These are phyloP conservation scores for Epicoccum sorghinum DNA, from an alignment of 2,329 filamentous ascomycete genomes.

Conservation along the genomic window DNA sequence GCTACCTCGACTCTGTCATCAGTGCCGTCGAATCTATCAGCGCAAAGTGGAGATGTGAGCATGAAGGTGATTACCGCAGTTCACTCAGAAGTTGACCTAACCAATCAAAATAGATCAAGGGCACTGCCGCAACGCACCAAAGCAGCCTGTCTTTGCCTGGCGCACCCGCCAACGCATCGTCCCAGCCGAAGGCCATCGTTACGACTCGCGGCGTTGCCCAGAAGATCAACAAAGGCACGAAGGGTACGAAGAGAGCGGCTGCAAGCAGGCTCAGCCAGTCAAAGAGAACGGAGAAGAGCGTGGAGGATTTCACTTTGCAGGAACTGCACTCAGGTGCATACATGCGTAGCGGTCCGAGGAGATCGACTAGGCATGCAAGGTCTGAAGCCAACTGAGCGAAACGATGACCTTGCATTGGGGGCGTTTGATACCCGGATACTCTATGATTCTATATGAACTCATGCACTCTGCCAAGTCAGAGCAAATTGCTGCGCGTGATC, in stretches of 20 bases:
- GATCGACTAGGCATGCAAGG: constrained; percentile 1
- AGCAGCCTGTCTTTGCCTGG: neutral
- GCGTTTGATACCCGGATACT: constrained; percentile 4
- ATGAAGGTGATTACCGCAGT: neutral
- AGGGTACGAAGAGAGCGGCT: neutral
- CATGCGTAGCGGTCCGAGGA: constrained; percentile 1
- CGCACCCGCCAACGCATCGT: neutral
- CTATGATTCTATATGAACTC: neutral
- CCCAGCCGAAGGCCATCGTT: neutral
- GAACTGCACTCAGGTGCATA: constrained; percentile 5
- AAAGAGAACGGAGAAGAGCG: constrained; percentile 1
- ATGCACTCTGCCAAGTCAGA: constrained; percentile 48
- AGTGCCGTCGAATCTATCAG: constrained; percentile 1
- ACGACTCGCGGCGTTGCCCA: constrained; percentile 3
- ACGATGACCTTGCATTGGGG: constrained; percentile 1
- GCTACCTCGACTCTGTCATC: constrained; percentile 4
- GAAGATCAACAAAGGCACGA: neutral
- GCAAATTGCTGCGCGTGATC: constrained; percentile 42
- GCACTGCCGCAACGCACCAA: neutral
- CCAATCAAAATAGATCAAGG: neutral
- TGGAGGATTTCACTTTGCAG: constrained; percentile 5
- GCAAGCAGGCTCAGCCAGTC: neutral
- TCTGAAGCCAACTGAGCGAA: neutral
- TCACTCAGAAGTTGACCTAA: neutral
- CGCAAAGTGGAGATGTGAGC: neutral